A percentile compares a stretch with the other conserved stretches of the same genome.
Evolutionary conservation across 306 rosid genomes (phyloP).

Genomic region (Dryas drummondii): DNA sequence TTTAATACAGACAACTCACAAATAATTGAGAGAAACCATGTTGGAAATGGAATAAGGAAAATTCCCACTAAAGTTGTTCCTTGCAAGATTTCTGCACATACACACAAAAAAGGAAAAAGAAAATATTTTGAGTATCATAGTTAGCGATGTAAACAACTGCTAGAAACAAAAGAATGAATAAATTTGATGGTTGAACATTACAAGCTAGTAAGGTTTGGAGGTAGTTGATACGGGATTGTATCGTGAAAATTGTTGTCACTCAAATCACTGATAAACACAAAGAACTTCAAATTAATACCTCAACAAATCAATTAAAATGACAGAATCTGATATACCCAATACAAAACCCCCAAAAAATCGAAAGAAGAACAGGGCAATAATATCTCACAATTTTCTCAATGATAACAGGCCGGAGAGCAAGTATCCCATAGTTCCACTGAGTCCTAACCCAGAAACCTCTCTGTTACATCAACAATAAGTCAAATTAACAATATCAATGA

Average conservation of each 20-base stretch:
- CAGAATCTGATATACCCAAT: slow-evolving; percentile 2
- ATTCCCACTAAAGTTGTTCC: slow-evolving; percentile 79
- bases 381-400: slow-evolving; percentile 71
- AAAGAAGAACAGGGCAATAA: slow-evolving; percentile 3
- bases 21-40: slow-evolving; percentile 63
- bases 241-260: slow-evolving; percentile 83
- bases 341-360: neutral
- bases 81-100: slow-evolving; percentile 69
- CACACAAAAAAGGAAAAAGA: slow-evolving; percentile 6
- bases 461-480: slow-evolving; percentile 42
- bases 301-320: neutral
- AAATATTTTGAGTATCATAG: neutral
- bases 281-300: slow-evolving; percentile 14
- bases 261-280: slow-evolving; percentile 54
- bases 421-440: slow-evolving; percentile 88
- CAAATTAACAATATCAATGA: slow-evolving; percentile 26
- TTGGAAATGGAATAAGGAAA: slow-evolving; percentile 85
- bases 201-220: slow-evolving; percentile 97
- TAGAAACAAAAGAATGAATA: slow-evolving; percentile 9
- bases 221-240: slow-evolving; percentile 77
- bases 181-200: slow-evolving; percentile 30
- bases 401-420: slow-evolving; percentile 73
- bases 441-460: slow-evolving; percentile 79
- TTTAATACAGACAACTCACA: slow-evolving; percentile 59
- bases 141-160: slow-evolving; percentile 8